Conservation (phyloP, 2,329 filamentous ascomycete genomes). For the Diaporthe eres region DNA sequence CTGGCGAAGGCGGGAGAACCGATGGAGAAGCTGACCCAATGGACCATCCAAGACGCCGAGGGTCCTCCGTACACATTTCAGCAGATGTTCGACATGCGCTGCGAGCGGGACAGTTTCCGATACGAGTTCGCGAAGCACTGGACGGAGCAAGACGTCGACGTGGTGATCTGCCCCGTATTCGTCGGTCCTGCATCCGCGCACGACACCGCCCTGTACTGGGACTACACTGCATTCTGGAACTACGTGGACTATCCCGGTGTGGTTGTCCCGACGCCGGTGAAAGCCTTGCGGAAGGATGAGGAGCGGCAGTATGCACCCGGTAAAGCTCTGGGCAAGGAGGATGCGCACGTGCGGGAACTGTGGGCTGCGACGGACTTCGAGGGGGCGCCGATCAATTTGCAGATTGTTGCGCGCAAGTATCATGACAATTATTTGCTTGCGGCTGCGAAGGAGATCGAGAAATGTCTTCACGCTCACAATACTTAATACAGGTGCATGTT, state of each 20-base stretch:
- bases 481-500: neutral
- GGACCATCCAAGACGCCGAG: slow-evolving; percentile 52
- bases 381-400: slow-evolving; percentile 52
- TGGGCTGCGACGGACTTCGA: slow-evolving; percentile 52
- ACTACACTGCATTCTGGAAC: slow-evolving; percentile 56
- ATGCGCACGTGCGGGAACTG: slow-evolving; percentile 49
- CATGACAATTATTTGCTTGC: slow-evolving; percentile 54
- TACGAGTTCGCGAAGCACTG: slow-evolving; percentile 52
- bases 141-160: slow-evolving; percentile 54
- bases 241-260: slow-evolving; percentile 55
- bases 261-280: slow-evolving; percentile 53
- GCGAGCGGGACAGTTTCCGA: slow-evolving; percentile 51
- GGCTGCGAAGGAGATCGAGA: slow-evolving; percentile 47
- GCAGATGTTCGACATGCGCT: slow-evolving; percentile 47
- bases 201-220: slow-evolving; percentile 54
- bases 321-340: slow-evolving; percentile 50
- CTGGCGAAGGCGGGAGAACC: slow-evolving; percentile 59
- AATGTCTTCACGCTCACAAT: neutral
- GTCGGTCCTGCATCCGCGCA: slow-evolving; percentile 55
- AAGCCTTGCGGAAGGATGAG: slow-evolving; percentile 46
- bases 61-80: slow-evolving; percentile 44
- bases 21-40: slow-evolving; percentile 58
- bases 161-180: slow-evolving; percentile 54
- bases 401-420: slow-evolving; percentile 52
- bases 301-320: slow-evolving; percentile 46